phyloP scores from a whole-genome alignment of 768 basidiomycete species.

The Termitomyces sp. region DNA sequence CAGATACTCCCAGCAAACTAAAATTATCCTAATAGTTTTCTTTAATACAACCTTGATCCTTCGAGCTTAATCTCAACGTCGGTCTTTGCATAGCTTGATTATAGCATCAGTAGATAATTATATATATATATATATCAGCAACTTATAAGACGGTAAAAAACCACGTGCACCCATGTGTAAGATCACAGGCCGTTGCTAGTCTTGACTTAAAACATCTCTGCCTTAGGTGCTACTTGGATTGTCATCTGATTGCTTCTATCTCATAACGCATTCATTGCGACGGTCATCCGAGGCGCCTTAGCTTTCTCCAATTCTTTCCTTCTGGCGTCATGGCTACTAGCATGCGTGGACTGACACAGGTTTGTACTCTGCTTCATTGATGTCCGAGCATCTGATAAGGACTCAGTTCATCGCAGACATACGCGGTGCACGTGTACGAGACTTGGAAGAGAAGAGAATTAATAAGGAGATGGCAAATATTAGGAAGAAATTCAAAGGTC shows the following conservation, averaged over 20 bases:
- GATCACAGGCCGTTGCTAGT: too few species aligned
- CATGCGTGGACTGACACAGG: constrained; percentile 93
- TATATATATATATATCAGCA: not conserved
- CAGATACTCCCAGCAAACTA: constrained; percentile 58
- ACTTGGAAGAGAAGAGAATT: constrained; percentile 96
- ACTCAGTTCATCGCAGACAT: constrained; percentile 96
- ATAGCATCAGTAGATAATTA: not conserved
- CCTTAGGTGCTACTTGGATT: not conserved
- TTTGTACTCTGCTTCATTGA: constrained; percentile 18
- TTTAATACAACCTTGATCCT: not conserved
- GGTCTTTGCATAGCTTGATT: not conserved
- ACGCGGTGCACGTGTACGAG: constrained; percentile 91
- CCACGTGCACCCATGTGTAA: not conserved
- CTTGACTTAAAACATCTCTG: not conserved
- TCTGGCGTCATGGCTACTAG: constrained; percentile 66
- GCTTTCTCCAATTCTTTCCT: not conserved
- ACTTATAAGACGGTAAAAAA: not conserved
- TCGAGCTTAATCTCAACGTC: not conserved
- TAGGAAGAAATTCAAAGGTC: constrained; percentile 97
- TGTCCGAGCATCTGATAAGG: constrained; percentile 10
- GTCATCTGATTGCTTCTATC: not conserved
- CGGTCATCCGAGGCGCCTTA: not conserved
- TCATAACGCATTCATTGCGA: not conserved
- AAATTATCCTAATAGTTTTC: constrained; percentile 25
- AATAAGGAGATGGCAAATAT: constrained; percentile 99